Base-by-base conservation (phyloP, 169 alveolate genomes). In the Plasmodium cynomolgi region DNA sequence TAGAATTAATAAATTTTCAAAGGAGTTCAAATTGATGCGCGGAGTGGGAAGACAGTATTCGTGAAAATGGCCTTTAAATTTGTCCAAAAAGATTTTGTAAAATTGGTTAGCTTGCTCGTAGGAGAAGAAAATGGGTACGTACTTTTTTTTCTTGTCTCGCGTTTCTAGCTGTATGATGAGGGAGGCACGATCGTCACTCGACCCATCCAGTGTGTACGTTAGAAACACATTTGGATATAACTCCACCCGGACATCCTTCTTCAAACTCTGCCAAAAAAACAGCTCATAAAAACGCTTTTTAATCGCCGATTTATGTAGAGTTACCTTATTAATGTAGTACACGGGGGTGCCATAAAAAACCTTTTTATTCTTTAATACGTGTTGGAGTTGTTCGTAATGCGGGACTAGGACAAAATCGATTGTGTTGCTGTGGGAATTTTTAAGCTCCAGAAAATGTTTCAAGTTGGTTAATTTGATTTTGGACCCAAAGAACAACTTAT, bases 331-430 rank as follows among this genome's bases (percentile, higher is more conserved):
- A 31, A 86, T 86, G 81, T 86, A 86, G 81, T 86, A 86, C 62
- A 86, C 81, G 4, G 93, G 93, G 58, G 93, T 86, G 26, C 93
- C 93, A 56, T 75, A 86, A 86, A 86, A 86, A 8, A 86, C 72
- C 23, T 86, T 86, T 77, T 86, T 86, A 86, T 86, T 86, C 81
- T 86, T 74, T 17, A 86, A 15, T 23, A 86, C 82, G 44, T 86
- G 80, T 75, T 86, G 93, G 37, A 86, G 54, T 77, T 86, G 82
- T 2, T 75, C 72, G 33, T 86, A 86, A 71, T 75, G 54, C 1
- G 93, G 93, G 23, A 86, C 62, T 86, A 86, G 44, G 39, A 86
- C 71, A 86, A 86, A 86, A 77, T 86, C 85, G 11, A 86, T 58
- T 77, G 72, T 62, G 15, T 56, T 33, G 11, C 50, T 86, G 50